Conservation (phyloP, 176 grass and related monocot species). For the Oryza officinalis region DNA sequence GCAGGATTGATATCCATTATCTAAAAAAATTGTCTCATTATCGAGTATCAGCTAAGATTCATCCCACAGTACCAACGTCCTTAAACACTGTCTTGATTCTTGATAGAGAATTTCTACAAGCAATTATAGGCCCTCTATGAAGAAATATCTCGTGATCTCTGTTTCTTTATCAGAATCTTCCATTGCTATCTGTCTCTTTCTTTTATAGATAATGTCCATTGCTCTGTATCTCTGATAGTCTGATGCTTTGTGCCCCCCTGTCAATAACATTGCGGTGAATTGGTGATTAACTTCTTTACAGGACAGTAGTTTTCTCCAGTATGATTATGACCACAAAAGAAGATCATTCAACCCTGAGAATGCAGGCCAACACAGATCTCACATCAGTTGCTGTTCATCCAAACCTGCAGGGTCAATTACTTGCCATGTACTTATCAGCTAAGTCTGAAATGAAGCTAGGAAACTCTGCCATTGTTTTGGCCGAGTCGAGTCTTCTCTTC, state of each 20-base stretch:
- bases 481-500: conserved; percentile 29
- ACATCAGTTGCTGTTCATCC: not conserved
- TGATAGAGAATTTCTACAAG: not conserved
- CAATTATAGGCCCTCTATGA: conserved; percentile 3
- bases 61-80: not conserved
- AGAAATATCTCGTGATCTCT: not conserved
- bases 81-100: not conserved
- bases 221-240: not conserved
- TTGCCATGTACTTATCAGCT: not conserved
- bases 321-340: not conserved
- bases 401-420: conserved; percentile 1
- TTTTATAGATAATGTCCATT: not conserved
- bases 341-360: not conserved
- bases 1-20: too few species aligned
- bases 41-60: not conserved
- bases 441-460: not conserved
- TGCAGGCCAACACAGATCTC: conserved; percentile 1
- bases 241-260: not conserved
- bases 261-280: too few species aligned
- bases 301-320: not conserved
- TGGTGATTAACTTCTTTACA: conserved; percentile 3
- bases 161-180: not conserved
- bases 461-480: conserved; percentile 20
- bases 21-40: not conserved
- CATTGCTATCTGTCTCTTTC: not conserved